Evolutionary conservation across 257 asterid species (phyloP), one percentile per base, ranked within the genome.

Genomic region (Solanum rostratum): DNA sequence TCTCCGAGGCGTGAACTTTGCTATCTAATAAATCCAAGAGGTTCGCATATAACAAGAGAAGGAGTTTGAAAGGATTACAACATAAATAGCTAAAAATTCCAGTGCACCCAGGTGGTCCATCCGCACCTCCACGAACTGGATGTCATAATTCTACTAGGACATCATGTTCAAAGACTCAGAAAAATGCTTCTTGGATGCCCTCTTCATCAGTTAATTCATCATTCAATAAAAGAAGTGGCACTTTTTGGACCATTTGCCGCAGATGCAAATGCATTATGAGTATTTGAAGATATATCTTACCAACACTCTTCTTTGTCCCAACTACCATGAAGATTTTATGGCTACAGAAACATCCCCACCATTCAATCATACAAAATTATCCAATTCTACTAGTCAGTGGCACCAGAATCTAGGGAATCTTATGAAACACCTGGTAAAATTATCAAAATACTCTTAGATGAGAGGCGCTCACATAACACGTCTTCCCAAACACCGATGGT

Each of bases 211-310:
- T 81, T 79, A 89, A 87, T 29, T 52, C 88, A 20, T 91, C 92
- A 50, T n/a, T 90, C 78, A n/a, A 65, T 83, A 86, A 73, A 83
- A 85, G 91, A 87, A 85, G 50, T 54, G 95, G 91, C 86, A 94
- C 97, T 73, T 94, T 94, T 83, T 94, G 98, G 98, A 94, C 94
- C 37, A 86, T 93, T 73, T 94, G 98, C 90, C 90, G 86, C 78
- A 84, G 87, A 57, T 94, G 98, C 90, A 94, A 86, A 92, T 91
- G 92, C 94, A 93, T 84, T 94, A 91, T 70, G 98, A 94, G 84
- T 94, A 93, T 85, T 91, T 88, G 5, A 93, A 82, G 88, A 71
- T 81, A 74, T 93, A 93, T 86, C 95, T 93, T 49, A 92, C 93
- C 89, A 84, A 88, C 10, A 92, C 93, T 83, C 96, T 94, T 84